phyloP scores from a whole-genome alignment of 495 filamentous ascomycete genomes.

The Parathielavia appendiculata region DNA sequence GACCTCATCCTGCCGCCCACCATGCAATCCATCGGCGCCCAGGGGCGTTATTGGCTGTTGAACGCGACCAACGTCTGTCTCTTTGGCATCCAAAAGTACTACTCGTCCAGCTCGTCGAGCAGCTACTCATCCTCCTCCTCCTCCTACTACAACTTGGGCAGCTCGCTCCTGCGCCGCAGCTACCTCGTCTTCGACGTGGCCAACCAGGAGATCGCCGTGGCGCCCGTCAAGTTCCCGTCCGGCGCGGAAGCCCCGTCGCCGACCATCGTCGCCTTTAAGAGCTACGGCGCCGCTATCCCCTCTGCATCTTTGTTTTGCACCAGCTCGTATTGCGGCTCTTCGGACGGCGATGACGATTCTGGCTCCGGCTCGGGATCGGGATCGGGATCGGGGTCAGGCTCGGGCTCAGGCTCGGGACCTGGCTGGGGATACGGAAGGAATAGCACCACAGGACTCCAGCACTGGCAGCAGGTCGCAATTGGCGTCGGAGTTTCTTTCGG shows the following conservation, averaged over 20 bases:
- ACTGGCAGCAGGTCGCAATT: constrained; percentile 21
- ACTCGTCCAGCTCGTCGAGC: constrained; percentile 36
- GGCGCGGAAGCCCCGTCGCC: constrained; percentile 14
- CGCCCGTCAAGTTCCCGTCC: constrained; percentile 65
- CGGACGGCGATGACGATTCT: neutral
- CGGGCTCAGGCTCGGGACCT: neutral
- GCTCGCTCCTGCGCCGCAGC: constrained; percentile 75
- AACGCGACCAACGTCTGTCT: constrained; percentile 43
- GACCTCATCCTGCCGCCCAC: constrained; percentile 56
- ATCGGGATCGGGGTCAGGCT: neutral
- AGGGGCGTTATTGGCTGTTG: neutral
- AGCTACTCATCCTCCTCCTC: constrained; percentile 30
- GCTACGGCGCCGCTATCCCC: constrained; percentile 28
- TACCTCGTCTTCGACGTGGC: constrained; percentile 80
- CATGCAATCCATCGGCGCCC: constrained; percentile 15
- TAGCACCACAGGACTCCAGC: neutral
- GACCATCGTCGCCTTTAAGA: constrained; percentile 29
- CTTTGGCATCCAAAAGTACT: constrained; percentile 55
- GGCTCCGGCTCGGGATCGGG: neutral
- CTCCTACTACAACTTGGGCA: constrained; percentile 61
- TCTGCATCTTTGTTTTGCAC: constrained; percentile 21
- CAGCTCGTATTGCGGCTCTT: neutral
- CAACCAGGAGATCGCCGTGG: constrained; percentile 72
- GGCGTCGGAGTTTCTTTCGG: constrained; percentile 18
- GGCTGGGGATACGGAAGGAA: neutral